phyloP scores from a whole-genome alignment of 495 filamentous ascomycete genomes.

The Aspergillus avenaceus region DNA sequence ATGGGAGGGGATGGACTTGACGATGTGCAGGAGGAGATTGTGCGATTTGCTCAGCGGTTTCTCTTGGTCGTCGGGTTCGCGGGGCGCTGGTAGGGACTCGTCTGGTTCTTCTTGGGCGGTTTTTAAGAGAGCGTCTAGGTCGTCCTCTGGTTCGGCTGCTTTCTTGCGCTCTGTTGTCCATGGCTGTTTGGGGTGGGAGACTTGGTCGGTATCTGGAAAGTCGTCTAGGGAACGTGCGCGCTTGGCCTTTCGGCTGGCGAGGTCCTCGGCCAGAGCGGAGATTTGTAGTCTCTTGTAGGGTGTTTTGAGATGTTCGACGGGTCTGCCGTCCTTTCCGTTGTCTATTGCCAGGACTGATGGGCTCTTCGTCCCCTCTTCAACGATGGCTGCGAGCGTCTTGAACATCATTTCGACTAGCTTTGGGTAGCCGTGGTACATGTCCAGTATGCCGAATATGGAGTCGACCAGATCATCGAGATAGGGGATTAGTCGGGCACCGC shows the following conservation, averaged over 20 bases:
- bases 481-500: constrained; percentile 75
- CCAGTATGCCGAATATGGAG: constrained; percentile 84
- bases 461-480: constrained; percentile 89
- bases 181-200: constrained; percentile 34
- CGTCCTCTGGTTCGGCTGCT: constrained; percentile 27
- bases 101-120: constrained; percentile 30
- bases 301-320: constrained; percentile 34
- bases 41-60: constrained; percentile 53
- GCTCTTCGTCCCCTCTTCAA: constrained; percentile 71
- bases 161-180: constrained; percentile 30
- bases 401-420: constrained; percentile 82
- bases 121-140: constrained; percentile 7
- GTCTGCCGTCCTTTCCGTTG: constrained; percentile 18
- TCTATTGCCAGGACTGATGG: constrained; percentile 53
- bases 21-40: constrained; percentile 62
- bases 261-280: constrained; percentile 30
- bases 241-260: constrained; percentile 34
- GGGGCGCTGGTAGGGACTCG: constrained; percentile 36
- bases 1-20: constrained; percentile 72
- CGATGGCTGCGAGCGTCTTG: constrained; percentile 71
- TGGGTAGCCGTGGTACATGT: constrained; percentile 91
- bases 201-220: constrained; percentile 25
- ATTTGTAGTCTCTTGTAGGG: constrained; percentile 34
- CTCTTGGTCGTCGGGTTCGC: constrained; percentile 48
- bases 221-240: constrained; percentile 28